Base-by-base conservation (phyloP, 2,329 filamentous ascomycete genomes). In the Celoporthe dispersa region DNA sequence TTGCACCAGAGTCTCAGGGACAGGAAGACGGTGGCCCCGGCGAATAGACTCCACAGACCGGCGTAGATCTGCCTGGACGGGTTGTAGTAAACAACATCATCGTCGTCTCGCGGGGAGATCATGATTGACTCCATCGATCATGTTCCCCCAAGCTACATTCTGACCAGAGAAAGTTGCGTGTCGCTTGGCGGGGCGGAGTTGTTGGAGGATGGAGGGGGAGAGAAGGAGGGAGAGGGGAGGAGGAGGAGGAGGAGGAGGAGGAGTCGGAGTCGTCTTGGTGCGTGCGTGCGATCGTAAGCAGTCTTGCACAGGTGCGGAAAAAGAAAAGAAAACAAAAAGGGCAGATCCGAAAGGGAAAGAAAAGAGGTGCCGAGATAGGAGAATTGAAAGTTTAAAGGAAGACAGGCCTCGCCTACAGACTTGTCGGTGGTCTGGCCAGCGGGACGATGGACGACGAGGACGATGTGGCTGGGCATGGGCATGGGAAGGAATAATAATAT, bases 1-100 rank as follows among this genome's bases (percentile, higher is more conserved):
- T 81, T 81, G 62, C 78, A 76, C 74, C 78, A 81, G 19, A 81
- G 65, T 25, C 80, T 73, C 53, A 80, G 61, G 16, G 22, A 74
- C 16, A 81, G 69, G 64, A 81, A 77, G 28, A 77, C 39, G 16
- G 75, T 77, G 2, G 79, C 77, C 28, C 74, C 79, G 0, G 70
- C 64, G 44, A 79, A 81, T 7, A 81, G 73, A 25, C 72, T 73
- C 79, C 79, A 81, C 19, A 80, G 64, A 2, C 79, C 79, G 19
- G 71, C 74, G 62, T 80, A 80, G 53, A 80, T 59, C 71, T 80
- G 65, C n/a, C 7, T 35, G 16, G 70, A 33, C 5, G 70, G 68
- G 62, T 72, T n/a, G 48, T 72, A 72, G 39, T 72, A 72, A 44
- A 55, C 59, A 61, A 68, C 66, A 63, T 67, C 64, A 37, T 65